Evolutionary conservation across 2,329 filamentous ascomycete species (phyloP), one percentile per base, ranked within the genome.

Genomic region (Nakataea oryzae): DNA sequence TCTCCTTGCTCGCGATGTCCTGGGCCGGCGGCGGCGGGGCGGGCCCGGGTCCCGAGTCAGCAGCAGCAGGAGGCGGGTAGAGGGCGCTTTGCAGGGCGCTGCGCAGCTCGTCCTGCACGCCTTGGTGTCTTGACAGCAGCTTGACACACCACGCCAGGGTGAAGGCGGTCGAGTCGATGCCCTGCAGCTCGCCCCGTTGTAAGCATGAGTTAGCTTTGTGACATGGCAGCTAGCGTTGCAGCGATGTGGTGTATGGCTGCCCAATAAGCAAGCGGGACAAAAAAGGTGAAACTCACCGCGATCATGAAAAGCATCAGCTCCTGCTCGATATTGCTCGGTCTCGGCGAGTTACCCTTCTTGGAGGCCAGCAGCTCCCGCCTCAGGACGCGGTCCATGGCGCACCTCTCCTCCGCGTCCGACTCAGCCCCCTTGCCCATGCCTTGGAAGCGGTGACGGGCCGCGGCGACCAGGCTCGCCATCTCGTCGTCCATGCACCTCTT

Each of bases 121-220:
- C 24, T 32, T 47, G 61, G 21, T 62, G 41, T 8, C 47, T 34
- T 29, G 59, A 58, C 41, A 64, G 62, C n/a, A 62, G 56, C 24
- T 60, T 64, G 55, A 58, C n/a, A 14, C 62, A 64, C 63, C 63
- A 64, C 5, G 63, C 50, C 0, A 79, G 65, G 0, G 75, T 75
- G 9, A 73, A 76, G 13, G 74, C 70, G 0, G 75, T 78, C 0
- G 78, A 79, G 58, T 81, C 77, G 63, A 79, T 74, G n/a, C 77
- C 79, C 58, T 75, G 73, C n/a, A 47, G 3, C 5, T 14, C 1
- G 5, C 13, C n/a, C n/a, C n/a, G n/a, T n/a, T 54, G 34, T 64
- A n/a, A 64, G 60, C 17, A 74, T 63, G 2, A 74, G 63, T 63
- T 73, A 7, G 29, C 21, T 27, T 57, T 57, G n/a, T 9, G 17